These are phyloP conservation scores for Cinnamomum micranthum DNA, from an alignment of 164 flowering plant genomes.

Conservation along the genomic window DNA sequence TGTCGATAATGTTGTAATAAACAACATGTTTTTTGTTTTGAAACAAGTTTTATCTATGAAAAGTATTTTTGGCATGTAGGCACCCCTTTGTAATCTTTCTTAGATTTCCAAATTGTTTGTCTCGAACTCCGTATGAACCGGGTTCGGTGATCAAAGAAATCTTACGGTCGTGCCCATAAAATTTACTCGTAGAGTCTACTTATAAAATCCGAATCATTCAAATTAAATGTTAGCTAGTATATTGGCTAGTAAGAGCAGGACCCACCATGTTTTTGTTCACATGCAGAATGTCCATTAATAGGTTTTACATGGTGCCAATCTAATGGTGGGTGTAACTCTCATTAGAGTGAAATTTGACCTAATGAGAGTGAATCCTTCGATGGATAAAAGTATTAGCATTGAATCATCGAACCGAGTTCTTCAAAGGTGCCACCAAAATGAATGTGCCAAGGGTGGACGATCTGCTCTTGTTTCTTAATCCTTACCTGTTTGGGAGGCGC, in stretches of 20 bases:
- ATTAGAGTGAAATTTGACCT: background rate
- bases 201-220: no score
- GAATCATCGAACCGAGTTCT: background rate
- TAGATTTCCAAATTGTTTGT: no score
- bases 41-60: background rate
- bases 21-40: background rate
- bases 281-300: no score
- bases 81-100: background rate
- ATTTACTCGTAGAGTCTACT: no score
- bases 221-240: no score
- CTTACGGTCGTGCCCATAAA: no score
- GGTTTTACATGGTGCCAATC: background rate
- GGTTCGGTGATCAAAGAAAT: background rate
- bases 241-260: no score
- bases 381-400: background rate
- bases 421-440: background rate
- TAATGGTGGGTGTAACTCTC: no score
- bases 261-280: no score
- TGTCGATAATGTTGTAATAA: no score
- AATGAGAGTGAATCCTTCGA: background rate
- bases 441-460: background rate
- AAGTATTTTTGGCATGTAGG: background rate
- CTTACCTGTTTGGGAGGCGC: background rate
- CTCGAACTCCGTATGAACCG: background rate
- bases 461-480: background rate